Base-by-base conservation (phyloP, 2,329 filamentous ascomycete species). In the Gremmenia infestans region DNA sequence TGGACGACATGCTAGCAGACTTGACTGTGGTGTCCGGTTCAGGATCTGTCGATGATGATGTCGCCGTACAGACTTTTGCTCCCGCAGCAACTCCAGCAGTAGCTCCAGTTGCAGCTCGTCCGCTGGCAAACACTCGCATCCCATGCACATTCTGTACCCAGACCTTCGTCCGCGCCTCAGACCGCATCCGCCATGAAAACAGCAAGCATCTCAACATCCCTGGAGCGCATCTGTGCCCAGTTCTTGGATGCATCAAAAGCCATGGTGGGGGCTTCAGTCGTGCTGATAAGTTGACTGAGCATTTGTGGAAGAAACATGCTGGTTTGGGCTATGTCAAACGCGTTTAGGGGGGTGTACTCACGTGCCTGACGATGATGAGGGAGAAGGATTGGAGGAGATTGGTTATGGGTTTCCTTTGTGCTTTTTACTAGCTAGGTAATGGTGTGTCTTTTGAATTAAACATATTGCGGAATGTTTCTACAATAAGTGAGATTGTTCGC, bases 241-340 rank as follows among this genome's bases (percentile, higher is more conserved):
- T 60, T 23, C 35, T 15, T 8, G 42, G 53, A 7, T 60, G 58
- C 28, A n/a, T 4, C 11, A 58, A 58, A 48, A 36, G 42, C n/a
- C 15, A 32, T 0, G 46, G 46, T 17, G 1, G 3, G 14, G 58
- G 52, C 11, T 60, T 51, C 35, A 55, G n/a, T 1, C 55, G 58
- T 5, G 22, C 35, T 12, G 58, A 60, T 42, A 60, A 60, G 39
- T 25, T 60, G 9, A 47, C 52, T 19, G 55, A 58, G 50, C 55
- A 58, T 46, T n/a, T 60, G 49, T 60, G 52, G 55, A 60, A 57
- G 52, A 52, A 53, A 25, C 55, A 60, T 55, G 35, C 8, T 6
- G 37, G 55, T 32, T 25, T 55, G 49, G 55, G 55, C 2, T 57
- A 25, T 45, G 39, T 46, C 4, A 60, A 57, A 40, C 47, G 47